Conservation (phyloP, 805 yeast genomes). For the Schizosaccharomyces octosporus region DNA sequence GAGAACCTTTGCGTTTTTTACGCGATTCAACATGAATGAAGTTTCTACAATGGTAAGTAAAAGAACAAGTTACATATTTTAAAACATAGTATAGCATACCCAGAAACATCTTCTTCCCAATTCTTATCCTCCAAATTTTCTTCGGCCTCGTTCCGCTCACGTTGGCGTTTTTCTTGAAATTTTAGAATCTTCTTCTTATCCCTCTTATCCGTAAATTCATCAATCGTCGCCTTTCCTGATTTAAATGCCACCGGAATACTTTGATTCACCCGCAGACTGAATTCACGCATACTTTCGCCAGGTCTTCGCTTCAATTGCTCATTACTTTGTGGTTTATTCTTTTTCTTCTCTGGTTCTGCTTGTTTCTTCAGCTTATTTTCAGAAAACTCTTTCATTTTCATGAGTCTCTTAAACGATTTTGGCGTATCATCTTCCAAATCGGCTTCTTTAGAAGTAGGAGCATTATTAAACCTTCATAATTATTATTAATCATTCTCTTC, state of each 20-base stretch:
- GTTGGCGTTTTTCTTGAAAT: background rate
- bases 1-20: background rate
- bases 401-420: background rate
- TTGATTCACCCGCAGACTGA: background rate
- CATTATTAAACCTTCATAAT: background rate
- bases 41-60: background rate
- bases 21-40: background rate
- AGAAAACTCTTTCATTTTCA: background rate
- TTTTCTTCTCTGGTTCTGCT: background rate
- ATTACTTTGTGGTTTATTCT: background rate
- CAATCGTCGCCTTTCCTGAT: background rate
- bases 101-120: background rate
- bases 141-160: background rate
- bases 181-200: background rate
- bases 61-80: background rate
- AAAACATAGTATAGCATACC: background rate
- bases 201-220: background rate
- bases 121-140: background rate
- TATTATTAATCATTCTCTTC: background rate
- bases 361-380: background rate
- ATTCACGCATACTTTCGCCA: background rate
- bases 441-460: background rate
- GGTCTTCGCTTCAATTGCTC: background rate
- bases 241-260: background rate
- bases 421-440: background rate